Conservation (phyloP, 2,329 filamentous ascomycete genomes). For the Phaeomoniella chlamydospora region DNA sequence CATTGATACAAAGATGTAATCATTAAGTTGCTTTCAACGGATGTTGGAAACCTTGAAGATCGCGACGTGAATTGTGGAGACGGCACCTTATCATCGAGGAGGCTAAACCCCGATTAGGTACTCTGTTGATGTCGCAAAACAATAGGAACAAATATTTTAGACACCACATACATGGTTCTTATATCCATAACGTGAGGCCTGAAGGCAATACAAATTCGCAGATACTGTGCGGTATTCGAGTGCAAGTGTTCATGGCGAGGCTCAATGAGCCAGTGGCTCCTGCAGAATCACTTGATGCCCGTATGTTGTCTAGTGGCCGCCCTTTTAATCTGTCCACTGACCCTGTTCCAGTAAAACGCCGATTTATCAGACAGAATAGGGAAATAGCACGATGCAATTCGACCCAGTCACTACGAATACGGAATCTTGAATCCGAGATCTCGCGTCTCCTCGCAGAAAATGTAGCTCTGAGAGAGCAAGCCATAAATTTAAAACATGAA, state of each 20-base stretch:
- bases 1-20: no score
- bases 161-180: no score
- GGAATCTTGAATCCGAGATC: conserved; percentile 47
- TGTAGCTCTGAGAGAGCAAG: conserved; percentile 41
- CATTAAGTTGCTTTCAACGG: no score
- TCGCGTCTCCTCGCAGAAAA: conserved; percentile 47
- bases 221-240: no score
- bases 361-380: conserved; percentile 51
- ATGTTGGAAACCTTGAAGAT: no score
- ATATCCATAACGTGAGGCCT: no score
- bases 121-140: conserved; percentile 1
- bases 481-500: conserved; percentile 26
- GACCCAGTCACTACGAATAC: conserved; percentile 48
- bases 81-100: no score
- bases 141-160: no score
- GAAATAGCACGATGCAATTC: conserved; percentile 52
- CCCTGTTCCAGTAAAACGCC: conserved; percentile 38
- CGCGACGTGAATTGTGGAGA: no score
- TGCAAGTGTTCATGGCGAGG: conserved; percentile 26
- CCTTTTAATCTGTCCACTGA: background rate
- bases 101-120: conserved; percentile 1
- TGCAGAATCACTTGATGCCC: conserved; percentile 30
- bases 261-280: conserved; percentile 30
- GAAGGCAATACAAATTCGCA: no score
- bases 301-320: conserved; percentile 14